A percentile compares a stretch with the other conserved stretches of the same genome.
Conservation (phyloP, 2,329 filamentous ascomycete species). For the Huntiella savannae region DNA sequence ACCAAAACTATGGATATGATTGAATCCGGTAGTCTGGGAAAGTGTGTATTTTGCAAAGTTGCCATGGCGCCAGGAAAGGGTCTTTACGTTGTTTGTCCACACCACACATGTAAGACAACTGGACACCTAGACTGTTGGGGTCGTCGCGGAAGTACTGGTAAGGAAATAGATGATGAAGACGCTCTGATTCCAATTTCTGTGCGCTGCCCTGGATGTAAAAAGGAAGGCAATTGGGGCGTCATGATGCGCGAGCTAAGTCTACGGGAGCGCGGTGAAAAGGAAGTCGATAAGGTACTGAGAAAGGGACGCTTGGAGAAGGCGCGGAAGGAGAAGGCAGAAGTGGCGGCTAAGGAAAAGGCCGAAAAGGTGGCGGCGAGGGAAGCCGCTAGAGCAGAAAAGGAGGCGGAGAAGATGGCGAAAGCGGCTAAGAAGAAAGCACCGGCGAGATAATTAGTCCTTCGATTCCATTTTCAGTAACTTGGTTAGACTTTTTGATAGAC, state of each 20-base stretch:
- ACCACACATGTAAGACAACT: conserved; percentile 32
- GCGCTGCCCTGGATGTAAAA: conserved; percentile 50
- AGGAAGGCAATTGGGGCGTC: conserved; percentile 47
- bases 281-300: conserved; percentile 50
- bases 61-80: conserved; percentile 28
- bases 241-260: conserved; percentile 71
- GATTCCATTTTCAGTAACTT: too few relatives aligned
- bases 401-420: neutral
- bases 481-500: too few relatives aligned
- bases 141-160: conserved; percentile 26
- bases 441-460: too few relatives aligned
- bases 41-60: conserved; percentile 33
- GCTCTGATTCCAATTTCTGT: conserved; percentile 49
- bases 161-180: conserved; percentile 16
- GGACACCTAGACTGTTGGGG: conserved; percentile 44
- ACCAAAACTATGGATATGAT: conserved; percentile 35
- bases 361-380: neutral
- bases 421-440: too few relatives aligned
- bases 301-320: conserved; percentile 19
- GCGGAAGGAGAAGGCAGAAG: neutral
- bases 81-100: conserved; percentile 38
- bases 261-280: conserved; percentile 48
- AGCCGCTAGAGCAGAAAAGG: neutral
- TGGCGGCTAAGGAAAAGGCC: neutral
- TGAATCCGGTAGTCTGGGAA: conserved; percentile 35